Evolutionary conservation across 2,329 filamentous ascomycete genomes (phyloP), one percentile per base, ranked within the genome.

Genomic region (Dactylonectria macrodidyma): DNA sequence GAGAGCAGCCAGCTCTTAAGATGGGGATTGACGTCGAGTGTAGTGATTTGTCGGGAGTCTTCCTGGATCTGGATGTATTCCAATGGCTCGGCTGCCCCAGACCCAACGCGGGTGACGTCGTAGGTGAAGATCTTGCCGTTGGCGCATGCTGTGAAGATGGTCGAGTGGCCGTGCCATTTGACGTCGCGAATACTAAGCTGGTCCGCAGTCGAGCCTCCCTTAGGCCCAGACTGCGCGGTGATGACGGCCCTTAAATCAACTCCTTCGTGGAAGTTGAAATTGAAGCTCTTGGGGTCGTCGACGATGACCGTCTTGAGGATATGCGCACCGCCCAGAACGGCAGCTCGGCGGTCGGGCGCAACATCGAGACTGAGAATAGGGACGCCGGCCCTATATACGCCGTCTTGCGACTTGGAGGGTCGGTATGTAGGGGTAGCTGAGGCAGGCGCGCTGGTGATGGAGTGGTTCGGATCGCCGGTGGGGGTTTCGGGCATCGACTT

Each of bases 111-210:
- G 47, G 83, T 83, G 19, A 91, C 76, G 76, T 92, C 89, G 73
- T 92, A 92, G 67, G 88, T 84, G 68, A 91, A 91, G 71, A 92
- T 90, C 78, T 89, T 89, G 74, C 90, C 90, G 67, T 87, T 89
- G 57, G 87, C 86, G 75, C 89, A 90, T 3, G 90, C 90, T 0
- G 90, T 91, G 71, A 90, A 89, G 61, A 91, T 85, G 44, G 84
- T 86, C 14, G 85, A 84, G 68, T 85, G 84, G 64, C 81, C 83
- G 34, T 87, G 83, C 85, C 89, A 89, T 76, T 88, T 89, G 57
- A 90, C 88, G 68, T 90, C 88, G 71, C 87, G 87, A 69, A 92
- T 90, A 41, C 89, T 90, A 56, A 91, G 82, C 77, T 91, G 89
- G 67, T 92, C 89, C 19, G 81, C 79, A 9, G 76, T 78, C 22